Evolutionary conservation across 768 basidiomycete genomes (phyloP), one percentile per base, ranked within the genome.

Genomic region (Lactarius hatsudake): DNA sequence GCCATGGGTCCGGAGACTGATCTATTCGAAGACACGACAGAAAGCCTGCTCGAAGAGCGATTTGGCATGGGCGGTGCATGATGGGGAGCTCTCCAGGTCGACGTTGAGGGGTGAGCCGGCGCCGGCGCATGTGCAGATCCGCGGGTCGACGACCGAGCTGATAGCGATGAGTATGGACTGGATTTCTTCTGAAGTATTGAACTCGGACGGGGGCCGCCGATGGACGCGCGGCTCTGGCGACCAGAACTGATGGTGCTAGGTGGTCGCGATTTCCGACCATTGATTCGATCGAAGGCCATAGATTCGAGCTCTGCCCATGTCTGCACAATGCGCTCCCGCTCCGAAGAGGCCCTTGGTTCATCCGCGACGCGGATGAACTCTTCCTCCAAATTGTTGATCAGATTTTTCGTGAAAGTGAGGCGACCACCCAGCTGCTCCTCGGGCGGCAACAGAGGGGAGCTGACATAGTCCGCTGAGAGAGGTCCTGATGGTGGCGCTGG

Each of bases 241-340:
- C 85, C 84, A 55, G 88, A 90, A 74, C 88, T 89, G 69, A 85
- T 76, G 17, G 81, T 81, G 73, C 92, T 93, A 12, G 78, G 75
- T 10, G 91, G 84, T 34, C 90, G 81, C 56, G 90, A 90, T 70
- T 82, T 86, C 69, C 78, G 83, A 15, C 85, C 87, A 40, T 74
- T 77, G 17, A 91, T 76, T 45, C 83, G 83, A 67, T 94, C 93
- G 55, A 81, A 81, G 42, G 82, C 86, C 93, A 95, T 94, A 23
- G 92, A 90, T 70, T 87, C 83, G 51, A 95, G 78, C 77, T 96
- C 93, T 26, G 74, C 75, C 90, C 90, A 94, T 1, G 91, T 90
- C 75, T 94, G 92, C 53, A 84, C 78, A 48, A 93, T 79, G n/a
- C 93, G 84, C 6, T 80, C 78, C 55, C 81, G 79, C 74, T 95